Conservation (phyloP, 768 basidiomycete species). For the Trametes maxima region DNA sequence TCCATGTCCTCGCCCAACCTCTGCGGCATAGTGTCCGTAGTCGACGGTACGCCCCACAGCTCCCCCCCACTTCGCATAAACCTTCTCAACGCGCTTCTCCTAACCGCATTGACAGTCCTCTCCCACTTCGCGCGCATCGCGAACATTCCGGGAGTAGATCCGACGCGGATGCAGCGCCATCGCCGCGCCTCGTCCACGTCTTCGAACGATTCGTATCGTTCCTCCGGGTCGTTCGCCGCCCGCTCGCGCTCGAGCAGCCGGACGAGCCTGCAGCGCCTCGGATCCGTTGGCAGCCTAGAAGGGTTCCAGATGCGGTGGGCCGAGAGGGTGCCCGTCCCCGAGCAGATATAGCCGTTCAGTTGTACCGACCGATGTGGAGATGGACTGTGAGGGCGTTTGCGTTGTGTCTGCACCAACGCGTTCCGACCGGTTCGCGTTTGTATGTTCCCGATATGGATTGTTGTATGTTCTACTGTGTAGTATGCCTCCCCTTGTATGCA, state of each 20-base stretch:
- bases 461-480: no score
- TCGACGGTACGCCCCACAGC: slow-evolving; percentile 59
- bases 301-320: slow-evolving; percentile 20
- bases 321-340: slow-evolving; percentile 17
- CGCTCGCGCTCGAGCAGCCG: slow-evolving; percentile 49
- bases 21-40: slow-evolving; percentile 79
- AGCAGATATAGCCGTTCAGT: neutral
- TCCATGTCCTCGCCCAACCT: slow-evolving; percentile 49
- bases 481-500: no score
- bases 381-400: neutral
- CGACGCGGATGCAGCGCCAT: slow-evolving; percentile 76
- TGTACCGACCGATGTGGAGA: neutral
- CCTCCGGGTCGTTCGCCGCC: slow-evolving; percentile 48
- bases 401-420: neutral
- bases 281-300: slow-evolving; percentile 20
- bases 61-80: neutral
- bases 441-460: no score
- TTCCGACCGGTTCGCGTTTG: no score
- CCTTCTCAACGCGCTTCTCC: neutral
- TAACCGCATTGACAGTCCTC: slow-evolving; percentile 50
- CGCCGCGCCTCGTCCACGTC: slow-evolving; percentile 77
- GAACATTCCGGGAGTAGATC: slow-evolving; percentile 74
- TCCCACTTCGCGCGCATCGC: slow-evolving; percentile 78
- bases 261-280: slow-evolving; percentile 35
- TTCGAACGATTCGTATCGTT: slow-evolving; percentile 24